Base-by-base conservation (phyloP, 78 protist species). In the Dictyostelium intermedium region DNA sequence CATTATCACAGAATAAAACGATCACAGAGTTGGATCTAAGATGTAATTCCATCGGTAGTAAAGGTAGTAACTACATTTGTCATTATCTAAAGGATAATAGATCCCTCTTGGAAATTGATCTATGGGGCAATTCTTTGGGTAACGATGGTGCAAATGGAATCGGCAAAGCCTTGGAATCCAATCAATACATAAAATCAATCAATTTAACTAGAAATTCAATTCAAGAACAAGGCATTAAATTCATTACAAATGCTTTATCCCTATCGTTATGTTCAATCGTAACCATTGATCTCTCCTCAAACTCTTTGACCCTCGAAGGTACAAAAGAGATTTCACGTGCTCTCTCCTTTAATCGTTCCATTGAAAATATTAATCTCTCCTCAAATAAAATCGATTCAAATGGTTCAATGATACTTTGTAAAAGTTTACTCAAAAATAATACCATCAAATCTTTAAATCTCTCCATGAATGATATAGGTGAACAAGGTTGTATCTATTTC, bases 121-220 rank as follows among this genome's bases (percentile, higher is more conserved):
- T 86, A 2, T 86, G 83, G 83, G 92, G 92, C 2, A 86, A 86
- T 34, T n/a, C 53, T 0, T 37, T 86, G 4, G 92, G 92, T 1
- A 45, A 47, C 1, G 45, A 74, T 13, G 92, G 92, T 6, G 84
- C 92, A 23, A 35, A 16, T 16, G 69, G 45, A 3, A 86, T 86
- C 18, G 92, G 92, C 2, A 69, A 14, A 11, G 92, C 92, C 11
- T 73, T 86, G 43, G 34, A 50, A 16, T 8, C 35, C 4, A 86
- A 86, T 45, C 66, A 53, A 25, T 77, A 47, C 35, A 43, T 86
- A 3, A 74, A 77, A 27, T 86, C 84, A 0, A 86, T 86, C 0
- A 86, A 86, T 34, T 18, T 86, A 20, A 86, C 92, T 2, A 45
- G 92, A 32, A 86, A 86, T 45, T 86, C 72, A 20, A 86, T 86